Percentiles rank a stretch among this genome's conserved stretches.
phyloP scores from a whole-genome alignment of 2,329 filamentous ascomycete genomes.

The Penicillium sp. region DNA sequence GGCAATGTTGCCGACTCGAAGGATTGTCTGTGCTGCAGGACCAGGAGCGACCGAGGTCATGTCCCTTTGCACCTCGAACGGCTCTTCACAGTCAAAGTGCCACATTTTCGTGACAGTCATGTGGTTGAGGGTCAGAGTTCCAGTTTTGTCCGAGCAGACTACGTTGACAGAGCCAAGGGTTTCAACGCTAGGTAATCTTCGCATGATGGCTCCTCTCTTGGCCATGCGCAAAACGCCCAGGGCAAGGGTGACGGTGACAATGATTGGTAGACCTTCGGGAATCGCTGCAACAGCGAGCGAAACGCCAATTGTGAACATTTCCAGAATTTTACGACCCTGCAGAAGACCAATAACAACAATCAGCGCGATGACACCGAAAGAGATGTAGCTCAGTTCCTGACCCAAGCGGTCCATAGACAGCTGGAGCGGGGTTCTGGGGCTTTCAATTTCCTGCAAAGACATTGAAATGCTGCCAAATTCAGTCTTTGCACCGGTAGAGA shows the following conservation, averaged over 20 bases:
- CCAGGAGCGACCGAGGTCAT: constrained; percentile 61
- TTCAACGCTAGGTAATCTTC: constrained; percentile 93
- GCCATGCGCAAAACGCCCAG: constrained; percentile 97
- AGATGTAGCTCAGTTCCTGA: constrained; percentile 94
- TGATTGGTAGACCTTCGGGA: constrained; percentile 93
- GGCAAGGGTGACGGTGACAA: constrained; percentile 94
- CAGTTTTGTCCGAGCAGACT: constrained; percentile 98
- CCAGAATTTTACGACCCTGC: constrained; percentile 83
- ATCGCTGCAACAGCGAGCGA: constrained; percentile 96
- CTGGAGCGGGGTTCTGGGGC: constrained; percentile 89
- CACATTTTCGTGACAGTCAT: constrained; percentile 98
- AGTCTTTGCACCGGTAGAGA: constrained; percentile 88
- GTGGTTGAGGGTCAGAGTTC: constrained; percentile 94
- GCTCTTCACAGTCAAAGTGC: constrained; percentile 73
- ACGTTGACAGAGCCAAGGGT: constrained; percentile 98
- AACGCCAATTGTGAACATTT: constrained; percentile 97
- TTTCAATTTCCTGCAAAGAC: constrained; percentile 92
- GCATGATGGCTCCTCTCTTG: constrained; percentile 89
- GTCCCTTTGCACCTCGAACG: constrained; percentile 60
- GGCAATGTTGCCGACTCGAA: constrained; percentile 93
- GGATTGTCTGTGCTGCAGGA: constrained; percentile 73
- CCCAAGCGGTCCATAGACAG: constrained; percentile 97
- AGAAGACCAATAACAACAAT: constrained; percentile 90
- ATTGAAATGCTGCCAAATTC: constrained; percentile 96
- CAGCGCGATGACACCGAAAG: constrained; percentile 88